Evolutionary conservation across 805 yeast species (phyloP).

Genomic region (Zygoascus flipseniorum): DNA sequence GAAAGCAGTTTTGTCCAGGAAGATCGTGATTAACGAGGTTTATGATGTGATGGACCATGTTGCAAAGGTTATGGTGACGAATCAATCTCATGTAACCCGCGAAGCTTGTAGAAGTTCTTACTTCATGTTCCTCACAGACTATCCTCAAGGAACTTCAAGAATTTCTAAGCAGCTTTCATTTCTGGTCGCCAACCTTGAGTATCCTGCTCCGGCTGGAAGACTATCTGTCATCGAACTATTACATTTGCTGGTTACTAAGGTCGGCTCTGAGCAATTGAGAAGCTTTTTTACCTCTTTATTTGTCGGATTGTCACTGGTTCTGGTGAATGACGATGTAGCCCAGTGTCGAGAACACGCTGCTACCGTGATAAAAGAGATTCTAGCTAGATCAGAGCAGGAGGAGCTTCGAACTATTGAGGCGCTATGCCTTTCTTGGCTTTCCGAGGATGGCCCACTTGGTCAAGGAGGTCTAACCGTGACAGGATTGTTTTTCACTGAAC

Average conservation of each 20-base stretch:
- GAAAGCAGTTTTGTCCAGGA: constrained; percentile 66
- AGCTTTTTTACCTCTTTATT: constrained; percentile 56
- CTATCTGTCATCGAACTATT: constrained; percentile 85
- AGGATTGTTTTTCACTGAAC: constrained; percentile 47
- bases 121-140: constrained; percentile 82
- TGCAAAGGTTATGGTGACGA: constrained; percentile 79
- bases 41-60: constrained; percentile 82
- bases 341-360: constrained; percentile 81
- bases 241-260: constrained; percentile 57
- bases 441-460: constrained; percentile 33
- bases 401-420: constrained; percentile 31
- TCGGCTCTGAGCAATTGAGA: constrained; percentile 42
- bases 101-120: constrained; percentile 77
- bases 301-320: constrained; percentile 68
- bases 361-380: constrained; percentile 45
- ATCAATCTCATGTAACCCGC: constrained; percentile 73
- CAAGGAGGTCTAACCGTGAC: constrained; percentile 71
- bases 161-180: constrained; percentile 75
- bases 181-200: constrained; percentile 69
- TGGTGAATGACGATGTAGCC: constrained; percentile 67
- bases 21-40: constrained; percentile 73
- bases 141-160: constrained; percentile 84
- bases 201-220: constrained; percentile 80
- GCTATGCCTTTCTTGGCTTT: constrained; percentile 54
- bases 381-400: constrained; percentile 37